Evolutionary conservation across 805 yeast genomes (phyloP).

Genomic region (Pichia cephalocereana): DNA sequence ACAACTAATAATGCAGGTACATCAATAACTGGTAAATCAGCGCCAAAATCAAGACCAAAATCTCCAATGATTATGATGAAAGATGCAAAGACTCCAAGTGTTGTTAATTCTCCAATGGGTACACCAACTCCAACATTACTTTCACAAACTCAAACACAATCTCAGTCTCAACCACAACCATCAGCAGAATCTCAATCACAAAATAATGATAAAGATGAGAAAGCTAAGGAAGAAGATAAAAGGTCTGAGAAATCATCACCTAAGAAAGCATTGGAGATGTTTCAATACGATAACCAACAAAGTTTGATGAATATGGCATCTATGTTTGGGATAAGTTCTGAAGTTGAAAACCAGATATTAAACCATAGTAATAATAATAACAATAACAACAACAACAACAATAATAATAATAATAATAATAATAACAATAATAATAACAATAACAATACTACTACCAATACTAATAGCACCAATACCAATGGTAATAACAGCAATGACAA

Average conservation of each 20-base stretch:
- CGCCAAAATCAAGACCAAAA: not conserved
- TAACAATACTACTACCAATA: too few species aligned
- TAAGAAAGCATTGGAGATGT: not conserved
- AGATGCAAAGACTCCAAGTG: not conserved
- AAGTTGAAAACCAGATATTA: not conserved
- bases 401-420: too few species aligned
- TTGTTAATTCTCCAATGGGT: not conserved
- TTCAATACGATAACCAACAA: slow-evolving; percentile 3
- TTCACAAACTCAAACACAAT: too few species aligned
- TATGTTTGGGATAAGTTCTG: not conserved
- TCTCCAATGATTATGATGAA: slow-evolving; percentile 2
- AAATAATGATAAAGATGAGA: not conserved
- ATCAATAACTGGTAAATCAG: not conserved
- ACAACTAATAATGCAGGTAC: not conserved
- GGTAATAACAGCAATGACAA: too few species aligned
- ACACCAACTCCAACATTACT: not conserved
- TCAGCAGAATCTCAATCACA: not conserved
- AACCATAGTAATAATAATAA: not conserved
- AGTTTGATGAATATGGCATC: slow-evolving; percentile 4
- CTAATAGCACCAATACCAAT: too few species aligned
- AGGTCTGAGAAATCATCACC: not conserved
- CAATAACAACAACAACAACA: too few species aligned
- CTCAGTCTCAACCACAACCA: too few species aligned
- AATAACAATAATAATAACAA: too few species aligned
- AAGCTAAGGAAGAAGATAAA: not conserved